Evolutionary conservation across 148 eudicot genomes (phyloP), one percentile per base, ranked within the genome.

Genomic region (Amaranthus cruentus): DNA sequence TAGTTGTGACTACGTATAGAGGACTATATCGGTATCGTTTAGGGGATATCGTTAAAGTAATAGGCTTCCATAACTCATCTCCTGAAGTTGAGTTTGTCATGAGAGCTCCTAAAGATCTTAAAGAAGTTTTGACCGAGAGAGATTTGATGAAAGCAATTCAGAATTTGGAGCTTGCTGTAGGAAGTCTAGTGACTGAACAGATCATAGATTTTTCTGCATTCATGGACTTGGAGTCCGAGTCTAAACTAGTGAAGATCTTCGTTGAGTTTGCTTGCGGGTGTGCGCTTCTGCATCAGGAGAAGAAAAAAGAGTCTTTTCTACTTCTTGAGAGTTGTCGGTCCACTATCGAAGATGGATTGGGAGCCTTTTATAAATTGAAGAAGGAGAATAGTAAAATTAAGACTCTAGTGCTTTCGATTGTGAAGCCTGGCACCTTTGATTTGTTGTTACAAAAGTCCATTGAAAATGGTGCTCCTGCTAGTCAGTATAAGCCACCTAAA

Each of bases 401-500:
- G 9, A 64, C 70, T 15, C 68, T 79, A 62, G 46, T 62, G 52
- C n/a, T 81, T 18, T 71, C 65, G 11, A 28, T 84, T 70, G 79
- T 84, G 38, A 47, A 70, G 28, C 67, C 70, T 21, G 87, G 83
- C 7, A 82, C 69, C 61, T 84, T 84, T 52, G 73, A 78, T 60
- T 9, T 62, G 62, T 55, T 84, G 46, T 67, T 79, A 14, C 65
- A 74, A 62, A 48, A 63, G 46, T 81, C 87, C 28, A 49, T 81
- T 48, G 78, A 74, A 55, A 82, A 77, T 47, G 85, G 82, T 54
- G 78, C 87, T 42, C 85, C 87, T 13, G 73, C 79, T 47, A 74
- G 79, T 76, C 85, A 82, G 67, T 79, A 81, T 54, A 84, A 84
- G 66, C 79, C 83, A n/a, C 85, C 87, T 10, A 84, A 79, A 56